Evolutionary conservation across 2,329 filamentous ascomycete species (phyloP).

Genomic region (Hypocreales sp.): DNA sequence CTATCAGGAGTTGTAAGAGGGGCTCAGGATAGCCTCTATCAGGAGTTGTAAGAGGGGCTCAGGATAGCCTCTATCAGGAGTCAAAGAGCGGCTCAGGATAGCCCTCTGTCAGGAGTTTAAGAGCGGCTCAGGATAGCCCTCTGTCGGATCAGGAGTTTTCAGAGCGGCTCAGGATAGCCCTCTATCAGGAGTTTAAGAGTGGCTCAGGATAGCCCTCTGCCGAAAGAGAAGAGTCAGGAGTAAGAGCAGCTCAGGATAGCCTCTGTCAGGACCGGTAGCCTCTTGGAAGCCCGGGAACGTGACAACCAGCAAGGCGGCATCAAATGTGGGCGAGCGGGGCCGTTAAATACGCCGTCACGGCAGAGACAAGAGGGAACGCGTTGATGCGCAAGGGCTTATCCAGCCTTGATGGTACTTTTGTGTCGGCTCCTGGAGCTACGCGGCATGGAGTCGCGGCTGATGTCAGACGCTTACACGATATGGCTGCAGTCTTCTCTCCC

Average conservation of each 20-base stretch:
- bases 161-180: conserved; percentile 4
- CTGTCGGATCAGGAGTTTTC: conserved; percentile 3
- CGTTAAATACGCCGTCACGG: too few relatives aligned
- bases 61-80: conserved; percentile 3
- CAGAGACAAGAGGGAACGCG: too few relatives aligned
- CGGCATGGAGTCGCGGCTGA: too few relatives aligned
- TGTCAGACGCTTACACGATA: too few relatives aligned
- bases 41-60: conserved; percentile 1
- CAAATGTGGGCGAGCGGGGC: too few relatives aligned
- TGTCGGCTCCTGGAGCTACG: too few relatives aligned
- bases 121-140: conserved; percentile 8
- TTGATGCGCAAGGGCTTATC: too few relatives aligned
- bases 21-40: conserved; percentile 1
- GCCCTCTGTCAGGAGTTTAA: conserved; percentile 3
- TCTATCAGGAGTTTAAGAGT: conserved; percentile 4
- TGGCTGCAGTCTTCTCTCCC: too few relatives aligned
- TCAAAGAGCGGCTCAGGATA: conserved; percentile 3
- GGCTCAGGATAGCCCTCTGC: conserved; percentile 8
- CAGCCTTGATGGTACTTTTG: too few relatives aligned
- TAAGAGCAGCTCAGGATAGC: conserved; percentile 1
- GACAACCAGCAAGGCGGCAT: too few relatives aligned
- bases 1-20: neutral
- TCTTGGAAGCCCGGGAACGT: too few relatives aligned
- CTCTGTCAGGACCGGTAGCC: neutral
- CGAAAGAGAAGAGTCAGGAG: conserved; percentile 2